Conservation (phyloP, 768 basidiomycete species). For the Lentinula aciculospora region DNA sequence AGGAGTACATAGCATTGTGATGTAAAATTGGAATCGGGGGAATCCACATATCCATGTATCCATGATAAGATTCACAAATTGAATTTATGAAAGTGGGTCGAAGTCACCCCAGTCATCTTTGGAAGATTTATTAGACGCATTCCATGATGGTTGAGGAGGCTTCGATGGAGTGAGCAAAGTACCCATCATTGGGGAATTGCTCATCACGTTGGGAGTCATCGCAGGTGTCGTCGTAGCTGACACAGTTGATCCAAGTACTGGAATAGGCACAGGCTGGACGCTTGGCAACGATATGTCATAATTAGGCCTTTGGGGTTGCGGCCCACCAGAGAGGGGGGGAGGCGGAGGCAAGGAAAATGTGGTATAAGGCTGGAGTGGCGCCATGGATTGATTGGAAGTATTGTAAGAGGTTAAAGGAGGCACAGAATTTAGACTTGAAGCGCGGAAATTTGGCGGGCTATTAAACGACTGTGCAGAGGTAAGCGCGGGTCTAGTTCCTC, state of each 20-base stretch:
- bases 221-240: conserved; percentile 20
- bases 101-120: conserved; percentile 80
- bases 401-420: conserved; percentile 9
- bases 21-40: not conserved
- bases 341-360: not conserved
- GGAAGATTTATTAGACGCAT: conserved; percentile 40
- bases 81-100: conserved; percentile 58
- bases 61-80: not conserved
- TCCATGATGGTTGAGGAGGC: conserved; percentile 47
- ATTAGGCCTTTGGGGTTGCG: conserved; percentile 39
- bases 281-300: conserved; percentile 45
- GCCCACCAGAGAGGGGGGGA: conserved; percentile 4
- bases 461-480: not conserved
- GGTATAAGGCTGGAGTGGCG: conserved; percentile 59
- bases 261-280: not conserved
- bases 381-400: conserved; percentile 51
- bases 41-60: not conserved
- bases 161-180: conserved; percentile 60
- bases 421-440: not conserved
- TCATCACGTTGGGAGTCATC: conserved; percentile 12
- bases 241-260: conserved; percentile 15
- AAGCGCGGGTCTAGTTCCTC: not conserved
- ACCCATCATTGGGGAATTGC: conserved; percentile 24
- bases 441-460: conserved; percentile 25
- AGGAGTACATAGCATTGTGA: not conserved